These are phyloP conservation scores for Lactifluus subvellereus DNA, from an alignment of 768 basidiomycete genomes.

Conservation along the genomic window DNA sequence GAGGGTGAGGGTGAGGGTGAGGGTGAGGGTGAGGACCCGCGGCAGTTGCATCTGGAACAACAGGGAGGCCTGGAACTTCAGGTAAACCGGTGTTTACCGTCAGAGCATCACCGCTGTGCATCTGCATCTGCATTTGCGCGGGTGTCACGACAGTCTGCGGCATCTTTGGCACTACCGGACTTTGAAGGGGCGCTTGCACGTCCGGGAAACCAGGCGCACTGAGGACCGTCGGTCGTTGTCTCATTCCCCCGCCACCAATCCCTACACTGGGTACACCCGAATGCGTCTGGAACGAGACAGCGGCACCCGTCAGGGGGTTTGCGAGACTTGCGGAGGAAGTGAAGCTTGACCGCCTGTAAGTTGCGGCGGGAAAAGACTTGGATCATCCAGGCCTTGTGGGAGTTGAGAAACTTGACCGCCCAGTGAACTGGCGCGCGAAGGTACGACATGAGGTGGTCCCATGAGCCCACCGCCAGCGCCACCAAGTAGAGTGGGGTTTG, in stretches of 20 bases:
- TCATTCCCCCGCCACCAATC: conserved; percentile 23
- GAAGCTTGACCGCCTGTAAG: conserved; percentile 1
- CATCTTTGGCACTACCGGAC: conserved; percentile 13
- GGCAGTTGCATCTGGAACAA: conserved; percentile 10
- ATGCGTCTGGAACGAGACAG: conserved; percentile 16
- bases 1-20: conserved; percentile 16
- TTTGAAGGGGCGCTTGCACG: conserved; percentile 20
- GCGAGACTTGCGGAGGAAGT: conserved; percentile 23
- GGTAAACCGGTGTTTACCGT: conserved; percentile 16
- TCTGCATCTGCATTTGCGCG: conserved; percentile 18
- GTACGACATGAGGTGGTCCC: conserved; percentile 34
- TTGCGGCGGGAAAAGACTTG: conserved; percentile 11
- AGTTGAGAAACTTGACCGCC: conserved; percentile 20
- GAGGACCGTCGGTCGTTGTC: conserved; percentile 24
- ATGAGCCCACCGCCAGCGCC: conserved; percentile 34
- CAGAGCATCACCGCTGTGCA: conserved; percentile 12
- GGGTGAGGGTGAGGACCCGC: conserved; percentile 24
- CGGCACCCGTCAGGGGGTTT: conserved; percentile 18
- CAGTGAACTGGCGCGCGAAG: conserved; percentile 26
- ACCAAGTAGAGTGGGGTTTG: conserved; percentile 28
- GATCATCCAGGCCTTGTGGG: conserved; percentile 30
- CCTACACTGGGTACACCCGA: conserved; percentile 18
- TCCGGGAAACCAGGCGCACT: conserved; percentile 25
- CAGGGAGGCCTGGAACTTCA: conserved; percentile 17
- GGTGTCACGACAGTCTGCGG: conserved; percentile 11